A percentile compares a stretch with the other conserved stretches of the same genome.
phyloP scores from a whole-genome alignment of 306 rosid species.

The Fragaria iinumae region DNA sequence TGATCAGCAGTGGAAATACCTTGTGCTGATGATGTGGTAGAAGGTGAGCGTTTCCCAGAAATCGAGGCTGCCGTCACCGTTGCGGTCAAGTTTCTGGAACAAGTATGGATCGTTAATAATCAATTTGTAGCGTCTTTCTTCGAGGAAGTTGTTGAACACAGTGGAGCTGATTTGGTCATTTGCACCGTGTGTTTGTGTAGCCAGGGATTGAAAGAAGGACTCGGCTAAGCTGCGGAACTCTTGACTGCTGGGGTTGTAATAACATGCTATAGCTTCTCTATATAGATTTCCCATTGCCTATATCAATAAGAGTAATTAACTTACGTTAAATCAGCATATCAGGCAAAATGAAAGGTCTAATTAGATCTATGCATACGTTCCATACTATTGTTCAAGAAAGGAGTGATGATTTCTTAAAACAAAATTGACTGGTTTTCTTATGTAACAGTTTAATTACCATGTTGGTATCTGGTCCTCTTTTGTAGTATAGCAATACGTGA shows the following conservation, averaged over 20 bases:
- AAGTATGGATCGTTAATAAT: background rate
- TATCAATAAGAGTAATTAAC: background rate
- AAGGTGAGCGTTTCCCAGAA: constrained; percentile 10
- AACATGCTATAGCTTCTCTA: background rate
- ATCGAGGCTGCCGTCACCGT: background rate
- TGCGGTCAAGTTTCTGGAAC: background rate
- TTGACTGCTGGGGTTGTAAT: background rate
- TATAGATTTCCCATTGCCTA: background rate
- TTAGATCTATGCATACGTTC: too few species aligned
- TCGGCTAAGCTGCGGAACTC: background rate
- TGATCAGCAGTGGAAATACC: background rate
- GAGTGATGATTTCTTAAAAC: background rate
- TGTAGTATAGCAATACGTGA: background rate
- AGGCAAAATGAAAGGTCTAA: background rate
- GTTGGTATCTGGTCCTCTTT: background rate
- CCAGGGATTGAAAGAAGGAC: constrained; percentile 9
- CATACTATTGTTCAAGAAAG: too few species aligned
- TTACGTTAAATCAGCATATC: background rate
- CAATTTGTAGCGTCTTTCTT: background rate
- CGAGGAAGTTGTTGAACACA: constrained; percentile 5
- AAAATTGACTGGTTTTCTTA: background rate
- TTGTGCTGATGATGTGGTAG: constrained; percentile 18
- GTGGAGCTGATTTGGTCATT: background rate
- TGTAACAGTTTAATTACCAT: background rate
- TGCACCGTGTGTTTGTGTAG: background rate